Conservation (phyloP, 208 protist genomes). For the Leishmania gerbilli region DNA sequence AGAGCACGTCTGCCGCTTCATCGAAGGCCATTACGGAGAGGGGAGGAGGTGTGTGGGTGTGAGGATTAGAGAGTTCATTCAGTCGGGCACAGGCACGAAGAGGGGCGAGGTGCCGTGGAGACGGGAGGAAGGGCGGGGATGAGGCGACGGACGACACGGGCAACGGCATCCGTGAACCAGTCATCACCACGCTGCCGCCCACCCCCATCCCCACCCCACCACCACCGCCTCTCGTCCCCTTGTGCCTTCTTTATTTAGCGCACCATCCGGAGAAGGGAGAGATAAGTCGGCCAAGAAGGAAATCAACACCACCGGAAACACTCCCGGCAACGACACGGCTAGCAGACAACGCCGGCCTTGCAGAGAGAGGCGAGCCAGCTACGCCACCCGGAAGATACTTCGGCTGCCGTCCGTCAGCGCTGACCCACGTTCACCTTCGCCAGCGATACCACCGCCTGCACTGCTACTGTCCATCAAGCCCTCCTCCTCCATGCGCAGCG, state of each 20-base stretch:
- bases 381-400: constrained; percentile 47
- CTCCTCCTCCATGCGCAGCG: constrained; percentile 72
- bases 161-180: neutral
- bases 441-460: neutral
- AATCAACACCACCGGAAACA: neutral
- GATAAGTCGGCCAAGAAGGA: no score
- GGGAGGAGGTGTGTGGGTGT: no score
- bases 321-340: neutral
- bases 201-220: no score
- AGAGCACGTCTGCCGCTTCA: neutral
- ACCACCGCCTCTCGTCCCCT: neutral
- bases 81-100: no score
- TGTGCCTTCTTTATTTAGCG: neutral
- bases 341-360: neutral
- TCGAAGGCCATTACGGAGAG: neutral
- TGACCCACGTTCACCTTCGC: neutral
- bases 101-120: neutral
- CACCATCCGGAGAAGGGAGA: neutral
- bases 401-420: constrained; percentile 30
- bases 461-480: constrained; percentile 21
- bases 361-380: neutral
- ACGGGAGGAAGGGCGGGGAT: neutral
- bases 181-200: neutral
- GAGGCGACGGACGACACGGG: neutral
- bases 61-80: no score